Evolutionary conservation across 768 basidiomycete genomes (phyloP).

Genomic region (Rhodotorula toruloides): DNA sequence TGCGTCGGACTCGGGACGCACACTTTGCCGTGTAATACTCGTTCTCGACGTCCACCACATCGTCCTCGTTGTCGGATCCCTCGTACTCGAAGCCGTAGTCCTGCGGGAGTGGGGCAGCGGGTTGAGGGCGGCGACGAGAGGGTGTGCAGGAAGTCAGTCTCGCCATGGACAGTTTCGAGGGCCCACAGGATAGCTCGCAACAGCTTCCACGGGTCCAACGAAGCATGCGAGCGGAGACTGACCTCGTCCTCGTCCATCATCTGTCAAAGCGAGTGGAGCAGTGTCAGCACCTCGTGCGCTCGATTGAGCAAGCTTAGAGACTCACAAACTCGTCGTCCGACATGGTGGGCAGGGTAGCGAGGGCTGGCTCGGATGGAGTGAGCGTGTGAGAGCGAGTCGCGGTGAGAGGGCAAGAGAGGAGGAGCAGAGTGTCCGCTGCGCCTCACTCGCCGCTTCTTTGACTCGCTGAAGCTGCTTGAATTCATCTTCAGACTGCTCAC

Average conservation of each 20-base stretch:
- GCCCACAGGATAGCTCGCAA: not conserved
- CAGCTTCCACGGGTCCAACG: no score
- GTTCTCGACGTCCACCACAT: slow-evolving; percentile 87
- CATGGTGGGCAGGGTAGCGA: slow-evolving; percentile 40
- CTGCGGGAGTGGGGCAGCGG: slow-evolving; percentile 47
- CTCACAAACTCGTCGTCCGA: slow-evolving; percentile 50
- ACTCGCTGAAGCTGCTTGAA: no score
- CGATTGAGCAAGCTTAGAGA: slow-evolving; percentile 5
- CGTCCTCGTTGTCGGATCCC: slow-evolving; percentile 73
- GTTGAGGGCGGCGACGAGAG: not conserved
- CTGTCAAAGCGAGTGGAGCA: not conserved
- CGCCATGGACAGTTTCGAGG: no score
- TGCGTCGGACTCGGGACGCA: slow-evolving; percentile 49
- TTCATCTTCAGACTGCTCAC: no score
- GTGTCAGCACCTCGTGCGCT: slow-evolving; percentile 44
- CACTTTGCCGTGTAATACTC: slow-evolving; percentile 97
- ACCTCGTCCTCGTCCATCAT: slow-evolving; percentile 49
- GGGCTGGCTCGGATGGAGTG: not conserved
- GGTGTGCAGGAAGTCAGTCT: not conserved
- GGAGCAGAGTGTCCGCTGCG: not conserved
- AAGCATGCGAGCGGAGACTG: not conserved
- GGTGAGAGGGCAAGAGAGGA: not conserved
- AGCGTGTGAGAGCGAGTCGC: not conserved
- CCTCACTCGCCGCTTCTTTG: no score
- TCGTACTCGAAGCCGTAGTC: slow-evolving; percentile 97